Base-by-base conservation (phyloP, 106 monocot genomes). In the Platanthera zijinensis region DNA sequence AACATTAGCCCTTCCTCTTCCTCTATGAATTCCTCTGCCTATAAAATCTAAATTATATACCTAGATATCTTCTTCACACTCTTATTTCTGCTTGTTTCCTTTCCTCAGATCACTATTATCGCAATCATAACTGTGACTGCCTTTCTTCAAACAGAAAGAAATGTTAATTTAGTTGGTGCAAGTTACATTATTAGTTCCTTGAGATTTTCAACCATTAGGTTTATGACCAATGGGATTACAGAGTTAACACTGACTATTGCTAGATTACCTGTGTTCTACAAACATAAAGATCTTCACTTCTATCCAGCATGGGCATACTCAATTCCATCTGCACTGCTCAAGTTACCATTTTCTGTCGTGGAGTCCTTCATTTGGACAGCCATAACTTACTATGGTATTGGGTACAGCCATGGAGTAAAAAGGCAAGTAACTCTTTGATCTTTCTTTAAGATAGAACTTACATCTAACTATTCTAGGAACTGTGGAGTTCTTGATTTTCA, bases 251-350 rank as follows among this genome's bases (percentile, higher is more conserved):
- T 92, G 87, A 82, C 90, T 15, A 72, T 87, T 79, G 74, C 85
- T 25, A 81, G 92, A 68, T 90, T 96, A 46, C 88, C 92, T 45
- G 87, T 85, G 46, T 92, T 96, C 69, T 96, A 88, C 56, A 90
- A 87, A 71, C 95, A 96, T 74, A 86, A 92, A 52, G 92, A 92
- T 78, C 75, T 89, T 4, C 84, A 85, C 79, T 92, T 96, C 73
- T 96, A 96, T 71, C 95, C 95, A 48, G 90, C 90, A 45, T 96
- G 95, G 95, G 85, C 92, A 56, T 96, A 89, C 79, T 57, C 92
- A 72, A 74, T 96, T 78, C 89, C 92, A 61, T 50, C 83, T 62
- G 56, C 74, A 68, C 51, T 96, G 21, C 52, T 92, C n/a, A 96
- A 89, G 56, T 63, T 96, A 46, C 92, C 92, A 11, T 52, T 92